phyloP scores from a whole-genome alignment of 345 rosid species.

The Salix suchowensis region DNA sequence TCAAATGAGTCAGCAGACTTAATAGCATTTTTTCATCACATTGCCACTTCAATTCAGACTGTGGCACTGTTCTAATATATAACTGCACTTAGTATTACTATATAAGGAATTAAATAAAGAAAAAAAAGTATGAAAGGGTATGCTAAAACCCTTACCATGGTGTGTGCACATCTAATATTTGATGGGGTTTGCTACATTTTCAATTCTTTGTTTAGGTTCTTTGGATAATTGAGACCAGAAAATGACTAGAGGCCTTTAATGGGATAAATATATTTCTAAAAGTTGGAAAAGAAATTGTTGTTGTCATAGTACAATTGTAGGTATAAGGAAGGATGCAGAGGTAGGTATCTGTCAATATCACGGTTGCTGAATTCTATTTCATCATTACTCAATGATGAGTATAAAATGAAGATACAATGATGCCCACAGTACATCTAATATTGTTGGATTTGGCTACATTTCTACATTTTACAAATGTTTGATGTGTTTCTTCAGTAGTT shows the following conservation, averaged over 20 bases:
- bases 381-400: not conserved
- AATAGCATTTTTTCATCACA: not conserved
- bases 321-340: not conserved
- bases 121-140: not conserved
- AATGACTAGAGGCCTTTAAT: not conserved
- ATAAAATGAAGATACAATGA: not conserved
- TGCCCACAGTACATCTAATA: not conserved
- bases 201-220: not conserved
- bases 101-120: not conserved
- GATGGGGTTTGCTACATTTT: not conserved
- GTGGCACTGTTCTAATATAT: not conserved
- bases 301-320: not conserved
- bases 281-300: not conserved
- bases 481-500: not conserved
- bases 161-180: not conserved
- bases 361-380: not conserved
- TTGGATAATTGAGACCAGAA: not conserved
- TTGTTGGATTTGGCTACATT: not conserved
- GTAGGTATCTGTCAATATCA: not conserved
- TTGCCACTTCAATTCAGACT: not conserved
- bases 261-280: not conserved
- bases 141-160: not conserved
- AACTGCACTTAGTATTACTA: not conserved
- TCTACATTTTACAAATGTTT: not conserved
- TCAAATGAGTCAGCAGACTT: not conserved